A percentile compares a stretch with the other conserved stretches of the same genome.
Conservation (phyloP, 1,284 basidiomycete species). For the Apiotrichum akiyoshidainum region DNA sequence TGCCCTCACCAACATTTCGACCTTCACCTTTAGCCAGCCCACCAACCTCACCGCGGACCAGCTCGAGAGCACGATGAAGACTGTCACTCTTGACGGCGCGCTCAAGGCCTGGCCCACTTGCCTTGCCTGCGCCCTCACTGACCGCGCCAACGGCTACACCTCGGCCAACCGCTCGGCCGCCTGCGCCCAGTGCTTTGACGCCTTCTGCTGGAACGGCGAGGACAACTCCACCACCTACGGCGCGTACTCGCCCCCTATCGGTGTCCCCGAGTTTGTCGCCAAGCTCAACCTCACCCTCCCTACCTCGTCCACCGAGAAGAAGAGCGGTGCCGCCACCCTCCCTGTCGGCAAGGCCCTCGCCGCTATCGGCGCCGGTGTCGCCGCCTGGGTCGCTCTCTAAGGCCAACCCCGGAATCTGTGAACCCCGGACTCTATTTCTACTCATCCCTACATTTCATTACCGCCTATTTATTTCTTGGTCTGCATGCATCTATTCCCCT, state of each 20-base stretch:
- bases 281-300: slow-evolving; percentile 11
- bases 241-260: slow-evolving; percentile 28
- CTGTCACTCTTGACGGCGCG: slow-evolving; percentile 39
- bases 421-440: no score
- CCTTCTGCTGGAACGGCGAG: slow-evolving; percentile 48
- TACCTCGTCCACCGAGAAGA: background rate
- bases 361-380: background rate
- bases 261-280: slow-evolving; percentile 7
- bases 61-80: slow-evolving; percentile 32
- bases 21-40: slow-evolving; percentile 48
- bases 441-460: no score
- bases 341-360: background rate
- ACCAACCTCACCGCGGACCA: slow-evolving; percentile 36
- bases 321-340: background rate
- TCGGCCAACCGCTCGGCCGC: slow-evolving; percentile 28
- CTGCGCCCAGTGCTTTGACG: slow-evolving; percentile 46
- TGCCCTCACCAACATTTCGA: slow-evolving; percentile 46
- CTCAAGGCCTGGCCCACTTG: slow-evolving; percentile 46
- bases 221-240: slow-evolving; percentile 30
- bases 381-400: background rate
- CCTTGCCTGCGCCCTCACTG: slow-evolving; percentile 52
- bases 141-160: slow-evolving; percentile 41
- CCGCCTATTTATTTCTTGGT: no score
- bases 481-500: no score
- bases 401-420: no score